A percentile compares a stretch with the other conserved stretches of the same genome.
phyloP scores from a whole-genome alignment of 1,284 basidiomycete genomes.

The Ganoderma boninense region DNA sequence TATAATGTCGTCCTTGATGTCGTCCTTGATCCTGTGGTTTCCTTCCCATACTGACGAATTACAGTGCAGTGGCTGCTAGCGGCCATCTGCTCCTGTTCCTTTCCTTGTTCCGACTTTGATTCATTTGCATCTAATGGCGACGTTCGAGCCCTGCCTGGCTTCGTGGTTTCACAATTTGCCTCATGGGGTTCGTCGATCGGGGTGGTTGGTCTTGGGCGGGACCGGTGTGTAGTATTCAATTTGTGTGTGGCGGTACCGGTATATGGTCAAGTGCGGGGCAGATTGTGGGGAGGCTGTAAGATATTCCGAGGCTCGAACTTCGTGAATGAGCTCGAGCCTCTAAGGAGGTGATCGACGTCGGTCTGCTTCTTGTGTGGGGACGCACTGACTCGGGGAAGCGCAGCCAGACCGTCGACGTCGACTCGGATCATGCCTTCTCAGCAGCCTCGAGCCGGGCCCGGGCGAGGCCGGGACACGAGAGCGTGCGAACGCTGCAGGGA shows the following conservation, averaged over 20 bases:
- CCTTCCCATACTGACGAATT: not conserved
- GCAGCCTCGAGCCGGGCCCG: not conserved
- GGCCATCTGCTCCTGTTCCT: not conserved
- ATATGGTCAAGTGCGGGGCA: not conserved
- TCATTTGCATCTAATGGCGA: not conserved
- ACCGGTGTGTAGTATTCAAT: not conserved
- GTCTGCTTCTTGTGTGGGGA: not conserved
- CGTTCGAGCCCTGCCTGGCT: not conserved
- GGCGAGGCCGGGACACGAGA: not conserved
- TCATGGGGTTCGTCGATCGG: not conserved
- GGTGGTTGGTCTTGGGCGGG: not conserved
- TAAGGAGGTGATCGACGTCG: not conserved
- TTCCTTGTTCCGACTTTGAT: not conserved
- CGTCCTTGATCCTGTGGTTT: too few relatives aligned
- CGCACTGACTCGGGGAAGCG: not conserved
- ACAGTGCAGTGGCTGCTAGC: not conserved
- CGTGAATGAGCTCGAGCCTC: not conserved
- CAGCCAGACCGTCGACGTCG: not conserved
- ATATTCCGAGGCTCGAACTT: not conserved
- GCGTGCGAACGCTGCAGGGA: not conserved
- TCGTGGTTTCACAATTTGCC: not conserved
- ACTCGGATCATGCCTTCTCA: not conserved
- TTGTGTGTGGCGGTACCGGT: too few relatives aligned
- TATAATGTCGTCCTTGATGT: not conserved
- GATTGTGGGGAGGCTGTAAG: constrained; percentile 1